These are phyloP conservation scores for Chondrostereum purpureum DNA, from an alignment of 1,284 basidiomycete species.

Conservation along the genomic window DNA sequence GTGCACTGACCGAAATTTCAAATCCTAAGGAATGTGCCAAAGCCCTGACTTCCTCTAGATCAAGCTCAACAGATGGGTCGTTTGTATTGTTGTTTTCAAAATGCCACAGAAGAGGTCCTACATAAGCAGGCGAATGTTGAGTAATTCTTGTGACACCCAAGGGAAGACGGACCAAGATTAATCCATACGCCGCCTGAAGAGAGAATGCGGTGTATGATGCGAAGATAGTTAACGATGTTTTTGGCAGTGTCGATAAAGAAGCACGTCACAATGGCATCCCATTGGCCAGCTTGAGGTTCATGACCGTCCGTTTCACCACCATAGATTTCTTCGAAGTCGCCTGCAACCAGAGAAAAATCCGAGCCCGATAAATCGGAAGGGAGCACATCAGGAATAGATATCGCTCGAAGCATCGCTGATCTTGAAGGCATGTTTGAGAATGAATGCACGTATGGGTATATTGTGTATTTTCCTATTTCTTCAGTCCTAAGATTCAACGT, in stretches of 20 bases:
- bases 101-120: slow-evolving; percentile 93
- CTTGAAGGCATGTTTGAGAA: slow-evolving; percentile 76
- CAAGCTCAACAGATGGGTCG: slow-evolving; percentile 84
- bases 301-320: slow-evolving; percentile 45
- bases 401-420: slow-evolving; percentile 55
- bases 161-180: slow-evolving; percentile 61
- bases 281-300: slow-evolving; percentile 68
- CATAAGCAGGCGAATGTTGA: slow-evolving; percentile 5
- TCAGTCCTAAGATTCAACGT: slow-evolving; percentile 45
- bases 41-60: slow-evolving; percentile 80
- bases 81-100: slow-evolving; percentile 83
- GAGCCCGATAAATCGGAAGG: slow-evolving; percentile 60
- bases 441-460: slow-evolving; percentile 87
- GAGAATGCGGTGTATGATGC: slow-evolving; percentile 75
- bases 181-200: slow-evolving; percentile 87
- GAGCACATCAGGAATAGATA: slow-evolving; percentile 78
- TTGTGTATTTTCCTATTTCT: slow-evolving; percentile 57
- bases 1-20: slow-evolving; percentile 59
- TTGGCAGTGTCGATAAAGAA: slow-evolving; percentile 98
- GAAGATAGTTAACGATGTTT: slow-evolving; percentile 86
- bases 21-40: slow-evolving; percentile 80
- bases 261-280: slow-evolving; percentile 90
- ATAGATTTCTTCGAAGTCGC: slow-evolving; percentile 93
- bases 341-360: slow-evolving; percentile 81
- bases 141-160: neutral